Base-by-base conservation (phyloP, 2,329 filamentous ascomycete species). In the Coleophoma crateriformis region DNA sequence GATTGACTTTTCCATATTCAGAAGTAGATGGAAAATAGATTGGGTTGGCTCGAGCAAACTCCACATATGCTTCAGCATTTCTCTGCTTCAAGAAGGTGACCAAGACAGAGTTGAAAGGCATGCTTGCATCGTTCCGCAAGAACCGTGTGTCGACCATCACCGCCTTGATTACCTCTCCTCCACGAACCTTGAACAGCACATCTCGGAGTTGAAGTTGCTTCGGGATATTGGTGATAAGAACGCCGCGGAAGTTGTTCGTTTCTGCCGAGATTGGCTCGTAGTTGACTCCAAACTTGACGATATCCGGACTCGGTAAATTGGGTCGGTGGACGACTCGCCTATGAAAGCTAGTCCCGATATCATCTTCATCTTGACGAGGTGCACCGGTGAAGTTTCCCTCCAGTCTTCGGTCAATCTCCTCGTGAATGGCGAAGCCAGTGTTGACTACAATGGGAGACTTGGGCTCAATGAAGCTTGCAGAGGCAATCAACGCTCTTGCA, bases 271-370 rank as follows among this genome's bases (percentile, higher is more conserved):
- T 38, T 5, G 60, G 61, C 5, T 50, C 22, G 37, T 56, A 61
- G n/a, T 45, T 32, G 10, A 61, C 45, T 6, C 58, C 59, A 45
- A 62, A 54, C 17, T 45, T 49, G 47, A 63, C 63, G 22, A 61
- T 40, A 32, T 56, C 53, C 7, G 57, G 57, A 13, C 52, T 54
- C 0, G 14, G 39, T 3, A 12, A n/a, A 7, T 52, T 52, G 8
- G 44, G n/a, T 11, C 51, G 17, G 3, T 20, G 32, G 1, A 22
- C 46, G 10, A 34, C 19, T 4, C 43, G 50, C 15, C 41, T 48
- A 37, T 58, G 52, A 2, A 47, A 19, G 20, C 57, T 47, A 2
- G 50, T 55, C 17, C 12, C 41, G 2, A 52, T 46, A 3, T 49
- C 54, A 22, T 57, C 49, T 5, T 27, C 27, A 27, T 27, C 27